Base-by-base conservation (phyloP, 2,329 filamentous ascomycete genomes). In the Apiospora phragmitis region DNA sequence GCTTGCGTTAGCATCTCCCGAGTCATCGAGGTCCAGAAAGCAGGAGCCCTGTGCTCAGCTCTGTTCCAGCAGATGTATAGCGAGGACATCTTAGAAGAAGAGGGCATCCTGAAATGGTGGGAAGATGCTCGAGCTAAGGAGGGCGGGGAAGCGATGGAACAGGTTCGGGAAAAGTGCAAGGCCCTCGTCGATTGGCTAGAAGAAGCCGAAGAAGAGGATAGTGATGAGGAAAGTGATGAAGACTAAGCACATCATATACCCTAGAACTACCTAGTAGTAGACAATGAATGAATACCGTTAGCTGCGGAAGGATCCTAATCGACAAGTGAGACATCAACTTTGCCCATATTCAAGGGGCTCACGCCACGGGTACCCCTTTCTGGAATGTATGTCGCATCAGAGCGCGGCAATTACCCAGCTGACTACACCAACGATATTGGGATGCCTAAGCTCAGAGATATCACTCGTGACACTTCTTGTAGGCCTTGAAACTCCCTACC, bases 61-160 rank as follows among this genome's bases (percentile, higher is more conserved):
- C 85, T 94, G 75, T 88, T 94, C 75, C 96, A 97, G 83, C 93
- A 94, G 80, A 85, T 98, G 68, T 97, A 97, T 79, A 90, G 93
- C 74, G 82, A 93, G 67, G 96, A 98, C 74, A 87, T 97, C 21
- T 83, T 98, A 1, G 94, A 97, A 79, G 94, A 97, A 77, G 95
- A 98, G 55, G 94, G 93, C 0, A 93, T 97, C 74, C 83, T 95
- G 76, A 88, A 88, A 66, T 99, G 96, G 96, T 98, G 95, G 95
- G 88, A 86, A 26, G 92, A 97, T 79, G 86, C 88, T 66, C 81
- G 91, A 77, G 91, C 92, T 7, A 87, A 83, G 32, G 90, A 90
- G 70, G 90, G 86, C n/a, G 90, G 86, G 18, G 92, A 93, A 70
- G 88, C 89, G 69, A 89, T 98, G 91, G 82, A 82, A 71, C 87